A percentile compares a stretch with the other conserved stretches of the same genome.
Evolutionary conservation across 2,329 filamentous ascomycete species (phyloP).

Genomic region (Huntiella abstrusa): DNA sequence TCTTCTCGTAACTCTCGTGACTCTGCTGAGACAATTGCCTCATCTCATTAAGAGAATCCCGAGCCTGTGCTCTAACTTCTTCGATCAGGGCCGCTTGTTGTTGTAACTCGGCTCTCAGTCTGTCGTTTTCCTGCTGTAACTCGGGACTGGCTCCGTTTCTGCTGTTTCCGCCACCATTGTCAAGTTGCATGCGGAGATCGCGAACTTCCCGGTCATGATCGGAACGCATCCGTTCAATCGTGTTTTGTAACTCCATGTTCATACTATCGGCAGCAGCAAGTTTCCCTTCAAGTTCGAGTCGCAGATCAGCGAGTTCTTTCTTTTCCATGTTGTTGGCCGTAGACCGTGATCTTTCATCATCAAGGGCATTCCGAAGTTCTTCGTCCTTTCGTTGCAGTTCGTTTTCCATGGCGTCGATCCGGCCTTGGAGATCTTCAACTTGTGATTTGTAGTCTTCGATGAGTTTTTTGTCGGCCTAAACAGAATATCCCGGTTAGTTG

Average conservation of each 20-base stretch:
- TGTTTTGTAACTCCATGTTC: constrained; percentile 62
- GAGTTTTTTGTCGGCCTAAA: constrained; percentile 7
- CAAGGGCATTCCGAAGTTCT: constrained; percentile 41
- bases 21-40: constrained; percentile 65
- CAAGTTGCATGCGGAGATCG: constrained; percentile 43
- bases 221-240: constrained; percentile 54
- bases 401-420: constrained; percentile 56
- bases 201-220: constrained; percentile 47
- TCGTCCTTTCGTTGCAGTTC: constrained; percentile 52
- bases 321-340: constrained; percentile 41
- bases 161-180: constrained; percentile 15
- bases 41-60: constrained; percentile 78
- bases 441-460: constrained; percentile 46
- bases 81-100: constrained; percentile 71
- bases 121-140: constrained; percentile 48
- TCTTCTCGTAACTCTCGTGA: constrained; percentile 58
- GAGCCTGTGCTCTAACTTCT: constrained; percentile 69
- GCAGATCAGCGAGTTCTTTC: constrained; percentile 50
- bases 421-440: constrained; percentile 61
- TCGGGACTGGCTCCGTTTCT: constrained; percentile 19
- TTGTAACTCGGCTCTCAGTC: constrained; percentile 42
- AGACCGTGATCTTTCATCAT: constrained; percentile 36
- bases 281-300: constrained; percentile 50
- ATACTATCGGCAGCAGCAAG: constrained; percentile 54
- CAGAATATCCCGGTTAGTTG: not conserved